These are phyloP conservation scores for Suillus clintonianus DNA, from an alignment of 768 basidiomycete species.

Conservation along the genomic window DNA sequence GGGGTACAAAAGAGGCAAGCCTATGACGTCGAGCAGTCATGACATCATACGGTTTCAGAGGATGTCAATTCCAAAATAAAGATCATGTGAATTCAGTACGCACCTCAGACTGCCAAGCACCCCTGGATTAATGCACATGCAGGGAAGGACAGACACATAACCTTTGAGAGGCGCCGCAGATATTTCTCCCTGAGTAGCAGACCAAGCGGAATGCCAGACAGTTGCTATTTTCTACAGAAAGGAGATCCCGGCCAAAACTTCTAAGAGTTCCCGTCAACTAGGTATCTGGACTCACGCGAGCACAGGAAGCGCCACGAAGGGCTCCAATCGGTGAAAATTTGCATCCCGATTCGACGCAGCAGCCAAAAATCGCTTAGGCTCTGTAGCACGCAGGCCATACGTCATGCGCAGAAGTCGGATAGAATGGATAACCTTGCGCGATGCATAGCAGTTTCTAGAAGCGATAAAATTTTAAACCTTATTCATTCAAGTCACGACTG, in stretches of 20 bases:
- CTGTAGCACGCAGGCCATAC: background rate
- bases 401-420: background rate
- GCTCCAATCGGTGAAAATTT: background rate
- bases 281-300: background rate
- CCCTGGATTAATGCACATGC: too few relatives aligned
- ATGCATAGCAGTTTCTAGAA: background rate
- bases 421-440: background rate
- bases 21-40: slow-evolving; percentile 22
- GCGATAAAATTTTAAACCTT: background rate
- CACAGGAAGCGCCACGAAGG: background rate
- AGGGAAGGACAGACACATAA: background rate
- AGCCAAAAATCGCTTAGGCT: background rate
- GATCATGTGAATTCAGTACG: background rate
- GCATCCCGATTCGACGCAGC: background rate
- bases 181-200: background rate
- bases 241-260: background rate
- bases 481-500: background rate
- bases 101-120: too few relatives aligned
- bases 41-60: slow-evolving; percentile 27
- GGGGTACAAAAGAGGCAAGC: slow-evolving; percentile 31
- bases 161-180: background rate
- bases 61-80: background rate
- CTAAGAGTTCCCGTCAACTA: background rate
- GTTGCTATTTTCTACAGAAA: background rate
- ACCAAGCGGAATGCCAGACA: background rate